phyloP scores from a whole-genome alignment of 106 monocot genomes.

The Dendrobium chrysotoxum region DNA sequence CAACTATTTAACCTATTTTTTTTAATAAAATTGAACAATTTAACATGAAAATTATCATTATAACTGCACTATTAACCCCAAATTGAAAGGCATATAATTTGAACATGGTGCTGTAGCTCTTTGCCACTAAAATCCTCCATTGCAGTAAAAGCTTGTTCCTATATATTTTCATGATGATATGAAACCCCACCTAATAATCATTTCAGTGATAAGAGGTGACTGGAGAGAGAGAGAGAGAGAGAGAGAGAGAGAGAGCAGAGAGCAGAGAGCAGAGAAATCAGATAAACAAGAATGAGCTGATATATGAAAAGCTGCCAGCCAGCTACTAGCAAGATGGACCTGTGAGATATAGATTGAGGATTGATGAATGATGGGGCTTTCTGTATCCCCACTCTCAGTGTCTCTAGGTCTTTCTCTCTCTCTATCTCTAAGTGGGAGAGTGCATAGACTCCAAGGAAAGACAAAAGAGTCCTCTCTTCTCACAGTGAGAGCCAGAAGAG shows the following conservation, averaged over 20 bases:
- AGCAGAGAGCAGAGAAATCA: neutral
- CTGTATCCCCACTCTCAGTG: neutral
- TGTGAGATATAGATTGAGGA: neutral
- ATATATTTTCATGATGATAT: neutral
- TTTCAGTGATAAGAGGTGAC: neutral
- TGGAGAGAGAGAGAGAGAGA: no score
- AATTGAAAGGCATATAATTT: neutral
- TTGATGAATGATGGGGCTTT: neutral
- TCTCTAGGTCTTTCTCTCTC: neutral
- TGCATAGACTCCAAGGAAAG: neutral
- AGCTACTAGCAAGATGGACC: neutral
- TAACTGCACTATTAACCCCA: neutral
- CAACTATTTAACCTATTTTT: neutral
- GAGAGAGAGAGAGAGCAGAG: neutral
- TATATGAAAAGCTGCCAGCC: slow-evolving; percentile 3
- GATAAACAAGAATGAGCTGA: no score
- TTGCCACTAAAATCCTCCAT: neutral
- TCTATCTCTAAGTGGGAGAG: neutral
- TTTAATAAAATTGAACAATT: neutral
- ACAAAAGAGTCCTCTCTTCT: slow-evolving; percentile 3
- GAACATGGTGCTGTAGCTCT: neutral
- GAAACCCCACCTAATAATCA: slow-evolving; percentile 1
- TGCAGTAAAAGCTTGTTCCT: neutral
- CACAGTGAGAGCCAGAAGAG: slow-evolving; percentile 1
- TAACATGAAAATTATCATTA: neutral